Conservation (phyloP, 129 eudicot species). For the Gnaphalium uliginosum region DNA sequence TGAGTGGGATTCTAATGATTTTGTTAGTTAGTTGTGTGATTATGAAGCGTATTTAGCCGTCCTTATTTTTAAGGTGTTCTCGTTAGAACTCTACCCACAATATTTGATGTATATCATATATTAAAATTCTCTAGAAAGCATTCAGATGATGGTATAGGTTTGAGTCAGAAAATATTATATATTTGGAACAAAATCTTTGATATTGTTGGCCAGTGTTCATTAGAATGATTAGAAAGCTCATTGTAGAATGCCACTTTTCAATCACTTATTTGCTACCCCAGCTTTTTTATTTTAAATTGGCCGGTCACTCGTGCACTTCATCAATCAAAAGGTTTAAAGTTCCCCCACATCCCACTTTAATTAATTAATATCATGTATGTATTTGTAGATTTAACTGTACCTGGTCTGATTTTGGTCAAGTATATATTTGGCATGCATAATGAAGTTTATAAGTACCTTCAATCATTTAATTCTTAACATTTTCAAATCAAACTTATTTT, state of each 20-base stretch:
- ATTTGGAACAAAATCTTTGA: constrained; percentile 29
- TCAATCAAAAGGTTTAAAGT: constrained; percentile 21
- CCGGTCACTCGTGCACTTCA: constrained; percentile 29
- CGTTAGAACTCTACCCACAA: too few relatives aligned
- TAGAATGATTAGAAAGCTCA: constrained; percentile 20
- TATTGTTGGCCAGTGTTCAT: constrained; percentile 23
- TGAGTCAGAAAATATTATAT: constrained; percentile 35
- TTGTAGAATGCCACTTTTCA: constrained; percentile 30
- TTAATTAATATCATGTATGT: constrained; percentile 5
- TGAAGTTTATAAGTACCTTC: too few relatives aligned
- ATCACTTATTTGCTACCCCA: constrained; percentile 37
- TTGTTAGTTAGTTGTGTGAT: too few relatives aligned
- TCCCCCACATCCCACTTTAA: constrained; percentile 18
- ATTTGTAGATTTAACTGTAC: background rate
- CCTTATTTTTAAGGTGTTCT: too few relatives aligned
- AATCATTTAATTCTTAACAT: too few relatives aligned
- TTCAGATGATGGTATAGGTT: constrained; percentile 28
- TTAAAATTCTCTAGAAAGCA: constrained; percentile 25
- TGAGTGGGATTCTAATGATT: too few relatives aligned
- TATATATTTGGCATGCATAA: too few relatives aligned
- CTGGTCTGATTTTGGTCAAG: too few relatives aligned
- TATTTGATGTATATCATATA: too few relatives aligned
- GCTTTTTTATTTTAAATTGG: constrained; percentile 22
- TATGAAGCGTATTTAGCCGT: too few relatives aligned
- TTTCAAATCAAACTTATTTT: too few relatives aligned